Conservation (phyloP, 1,139 yeast species). For the Yamadazyma blattariae region DNA sequence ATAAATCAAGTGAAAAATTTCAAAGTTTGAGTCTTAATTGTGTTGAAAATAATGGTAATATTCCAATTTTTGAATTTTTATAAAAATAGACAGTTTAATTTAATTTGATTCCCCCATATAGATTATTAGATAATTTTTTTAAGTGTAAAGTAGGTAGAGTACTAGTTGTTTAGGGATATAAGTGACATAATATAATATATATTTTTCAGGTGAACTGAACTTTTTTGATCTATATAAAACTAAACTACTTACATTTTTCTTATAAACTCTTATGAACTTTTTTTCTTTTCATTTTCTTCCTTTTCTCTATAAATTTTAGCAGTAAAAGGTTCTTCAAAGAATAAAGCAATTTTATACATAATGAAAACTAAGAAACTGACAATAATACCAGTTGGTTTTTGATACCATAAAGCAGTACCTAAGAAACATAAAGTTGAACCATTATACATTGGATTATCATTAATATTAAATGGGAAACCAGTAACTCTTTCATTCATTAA, state of each 20-base stretch:
- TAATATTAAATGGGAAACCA: slow-evolving; percentile 89
- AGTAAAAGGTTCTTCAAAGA: slow-evolving; percentile 95
- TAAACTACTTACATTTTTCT: too few species aligned
- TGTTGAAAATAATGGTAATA: slow-evolving; percentile 28
- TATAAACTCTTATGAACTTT: too few species aligned
- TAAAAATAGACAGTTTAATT: neutral
- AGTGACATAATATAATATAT: too few species aligned
- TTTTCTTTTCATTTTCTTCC: slow-evolving; percentile 5
- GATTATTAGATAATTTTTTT: too few species aligned
- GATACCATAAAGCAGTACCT: slow-evolving; percentile 87
- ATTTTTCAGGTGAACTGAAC: too few species aligned
- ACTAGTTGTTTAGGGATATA: too few species aligned
- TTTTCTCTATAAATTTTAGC: slow-evolving; percentile 52
- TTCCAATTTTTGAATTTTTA: slow-evolving; percentile 12
- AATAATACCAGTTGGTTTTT: slow-evolving; percentile 82
- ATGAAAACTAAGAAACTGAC: slow-evolving; percentile 70
- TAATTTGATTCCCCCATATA: too few species aligned
- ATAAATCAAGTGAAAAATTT: slow-evolving; percentile 70
- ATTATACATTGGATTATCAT: slow-evolving; percentile 94
- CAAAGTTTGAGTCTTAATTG: slow-evolving; percentile 48
- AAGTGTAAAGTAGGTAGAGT: too few species aligned
- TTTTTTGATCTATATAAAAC: too few species aligned
- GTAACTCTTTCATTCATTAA: slow-evolving; percentile 87
- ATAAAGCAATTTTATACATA: slow-evolving; percentile 81
- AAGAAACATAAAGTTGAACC: slow-evolving; percentile 88